Conservation (phyloP, 805 yeast genomes). For the Starmerella kuoi region DNA sequence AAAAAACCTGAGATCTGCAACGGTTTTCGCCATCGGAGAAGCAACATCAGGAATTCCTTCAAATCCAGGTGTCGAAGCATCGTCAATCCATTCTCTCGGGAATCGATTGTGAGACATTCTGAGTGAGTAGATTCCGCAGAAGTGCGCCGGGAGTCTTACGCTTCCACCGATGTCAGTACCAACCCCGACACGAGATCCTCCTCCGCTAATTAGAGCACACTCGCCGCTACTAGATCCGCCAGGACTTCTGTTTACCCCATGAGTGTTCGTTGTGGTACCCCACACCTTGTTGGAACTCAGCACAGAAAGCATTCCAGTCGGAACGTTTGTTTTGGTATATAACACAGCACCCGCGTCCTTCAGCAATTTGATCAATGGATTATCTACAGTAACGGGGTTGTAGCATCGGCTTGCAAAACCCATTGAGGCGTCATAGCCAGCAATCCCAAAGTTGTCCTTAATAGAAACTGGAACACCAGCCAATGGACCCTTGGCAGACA, state of each 20-base stretch:
- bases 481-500: conserved; percentile 44
- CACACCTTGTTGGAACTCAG: conserved; percentile 43
- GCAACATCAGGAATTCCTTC: conserved; percentile 32
- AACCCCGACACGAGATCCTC: conserved; percentile 41
- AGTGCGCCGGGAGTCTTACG: conserved; percentile 43
- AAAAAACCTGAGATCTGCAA: conserved; percentile 40
- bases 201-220: conserved; percentile 35
- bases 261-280: conserved; percentile 41
- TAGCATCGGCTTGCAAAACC: conserved; percentile 37
- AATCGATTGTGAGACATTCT: conserved; percentile 41
- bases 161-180: conserved; percentile 49
- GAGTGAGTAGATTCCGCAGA: conserved; percentile 40
- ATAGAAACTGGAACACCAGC: conserved; percentile 53
- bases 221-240: conserved; percentile 50
- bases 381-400: conserved; percentile 33
- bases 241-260: conserved; percentile 34
- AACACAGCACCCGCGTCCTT: conserved; percentile 44
- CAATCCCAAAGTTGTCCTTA: conserved; percentile 43
- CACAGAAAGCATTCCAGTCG: conserved; percentile 43
- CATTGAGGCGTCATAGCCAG: conserved; percentile 42
- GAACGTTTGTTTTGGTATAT: conserved; percentile 43
- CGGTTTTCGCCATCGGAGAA: conserved; percentile 37
- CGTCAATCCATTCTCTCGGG: conserved; percentile 32
- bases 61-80: conserved; percentile 36
- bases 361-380: conserved; percentile 35